A percentile compares a stretch with the other conserved stretches of the same genome.
phyloP scores from a whole-genome alignment of 208 protist genomes.

The Endotrypanum monterogeii region DNA sequence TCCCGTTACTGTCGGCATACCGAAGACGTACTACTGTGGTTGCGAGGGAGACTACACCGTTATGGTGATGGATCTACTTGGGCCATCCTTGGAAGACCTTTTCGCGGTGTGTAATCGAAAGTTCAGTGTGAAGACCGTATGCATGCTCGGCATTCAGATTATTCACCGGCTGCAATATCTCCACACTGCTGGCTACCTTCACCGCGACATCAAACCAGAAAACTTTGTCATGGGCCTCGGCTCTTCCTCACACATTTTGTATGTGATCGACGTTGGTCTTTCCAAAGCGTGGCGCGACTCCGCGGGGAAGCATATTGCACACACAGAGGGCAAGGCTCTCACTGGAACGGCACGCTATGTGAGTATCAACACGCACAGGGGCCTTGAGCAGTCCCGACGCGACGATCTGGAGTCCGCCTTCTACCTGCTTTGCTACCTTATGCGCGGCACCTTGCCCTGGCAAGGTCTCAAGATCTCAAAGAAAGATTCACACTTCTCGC shows the following conservation, averaged over 20 bases:
- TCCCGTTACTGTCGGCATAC: slow-evolving; percentile 91
- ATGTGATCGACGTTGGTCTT: slow-evolving; percentile 86
- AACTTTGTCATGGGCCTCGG: slow-evolving; percentile 89
- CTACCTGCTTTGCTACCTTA: slow-evolving; percentile 98
- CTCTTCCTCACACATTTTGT: slow-evolving; percentile 58
- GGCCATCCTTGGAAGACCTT: slow-evolving; percentile 98
- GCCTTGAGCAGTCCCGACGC: slow-evolving; percentile 92
- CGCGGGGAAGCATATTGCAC: slow-evolving; percentile 76
- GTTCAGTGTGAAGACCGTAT: slow-evolving; percentile 95
- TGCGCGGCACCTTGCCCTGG: slow-evolving; percentile 97
- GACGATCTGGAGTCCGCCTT: slow-evolving; percentile 85
- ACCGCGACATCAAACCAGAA: slow-evolving; percentile 92
- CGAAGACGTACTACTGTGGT: slow-evolving; percentile 95
- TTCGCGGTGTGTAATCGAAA: slow-evolving; percentile 93
- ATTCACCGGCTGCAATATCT: slow-evolving; percentile 94
- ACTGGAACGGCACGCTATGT: slow-evolving; percentile 85
- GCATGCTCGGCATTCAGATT: slow-evolving; percentile 96
- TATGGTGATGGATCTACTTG: slow-evolving; percentile 99
- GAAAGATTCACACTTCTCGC: slow-evolving; percentile 42
- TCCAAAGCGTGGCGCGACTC: slow-evolving; percentile 76
- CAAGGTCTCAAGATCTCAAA: slow-evolving; percentile 67
- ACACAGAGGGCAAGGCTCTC: slow-evolving; percentile 61
- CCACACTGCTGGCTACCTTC: slow-evolving; percentile 85
- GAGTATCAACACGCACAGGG: slow-evolving; percentile 98
- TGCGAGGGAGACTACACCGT: slow-evolving; percentile 97